phyloP scores from a whole-genome alignment of 208 protist species.

The Endotrypanum monterogeii region DNA sequence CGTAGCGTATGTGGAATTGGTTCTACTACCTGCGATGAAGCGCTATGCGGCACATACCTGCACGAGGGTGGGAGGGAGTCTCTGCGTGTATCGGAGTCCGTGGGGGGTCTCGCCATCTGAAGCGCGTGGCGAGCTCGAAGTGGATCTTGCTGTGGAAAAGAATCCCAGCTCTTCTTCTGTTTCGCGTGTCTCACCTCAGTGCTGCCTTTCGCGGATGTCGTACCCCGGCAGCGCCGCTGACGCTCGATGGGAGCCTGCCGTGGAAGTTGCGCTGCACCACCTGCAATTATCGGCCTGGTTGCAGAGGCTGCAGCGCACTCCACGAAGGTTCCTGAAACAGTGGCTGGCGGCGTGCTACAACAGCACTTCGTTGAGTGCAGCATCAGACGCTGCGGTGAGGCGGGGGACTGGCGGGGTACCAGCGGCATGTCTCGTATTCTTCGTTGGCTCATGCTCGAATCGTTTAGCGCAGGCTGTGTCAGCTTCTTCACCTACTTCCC shows the following conservation, averaged over 20 bases:
- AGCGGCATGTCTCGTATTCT: slow-evolving; percentile 8
- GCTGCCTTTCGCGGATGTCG: background rate
- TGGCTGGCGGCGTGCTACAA: slow-evolving; percentile 12
- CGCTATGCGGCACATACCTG: slow-evolving; percentile 30
- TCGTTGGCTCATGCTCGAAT: background rate
- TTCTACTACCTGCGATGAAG: slow-evolving; percentile 60
- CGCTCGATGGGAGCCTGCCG: background rate
- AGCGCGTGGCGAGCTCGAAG: background rate
- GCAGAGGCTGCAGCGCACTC: slow-evolving; percentile 9
- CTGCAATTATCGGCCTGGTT: slow-evolving; percentile 7
- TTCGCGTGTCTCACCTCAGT: background rate
- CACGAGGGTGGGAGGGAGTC: background rate
- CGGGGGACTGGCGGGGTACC: background rate
- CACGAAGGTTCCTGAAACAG: background rate
- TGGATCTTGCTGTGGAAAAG: background rate
- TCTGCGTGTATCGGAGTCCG: slow-evolving; percentile 23
- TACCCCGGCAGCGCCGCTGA: background rate
- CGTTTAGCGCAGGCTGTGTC: background rate
- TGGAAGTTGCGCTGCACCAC: slow-evolving; percentile 21
- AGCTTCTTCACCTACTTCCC: background rate
- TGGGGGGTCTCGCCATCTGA: background rate
- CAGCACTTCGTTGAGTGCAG: background rate
- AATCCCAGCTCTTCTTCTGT: no score
- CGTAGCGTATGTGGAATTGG: slow-evolving; percentile 32
- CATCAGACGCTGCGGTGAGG: slow-evolving; percentile 1